Evolutionary conservation across 2,329 filamentous ascomycete genomes (phyloP).

Genomic region (Alternaria angustiovoidea): DNA sequence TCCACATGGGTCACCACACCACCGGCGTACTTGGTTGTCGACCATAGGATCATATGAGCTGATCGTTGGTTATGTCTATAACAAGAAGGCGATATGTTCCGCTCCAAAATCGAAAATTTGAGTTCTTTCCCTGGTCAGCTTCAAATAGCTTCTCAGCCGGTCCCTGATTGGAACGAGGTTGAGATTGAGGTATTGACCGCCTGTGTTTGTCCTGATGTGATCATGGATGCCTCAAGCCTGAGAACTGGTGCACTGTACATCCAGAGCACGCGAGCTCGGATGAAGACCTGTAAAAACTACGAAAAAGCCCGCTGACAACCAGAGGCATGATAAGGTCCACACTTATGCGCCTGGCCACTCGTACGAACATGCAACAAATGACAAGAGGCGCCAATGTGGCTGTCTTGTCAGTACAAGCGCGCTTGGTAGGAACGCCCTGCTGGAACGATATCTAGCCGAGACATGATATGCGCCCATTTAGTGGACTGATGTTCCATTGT

Average conservation of each 20-base stretch:
- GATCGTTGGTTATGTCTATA: neutral
- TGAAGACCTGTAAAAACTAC: neutral
- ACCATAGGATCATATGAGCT: neutral
- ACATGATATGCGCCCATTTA: neutral
- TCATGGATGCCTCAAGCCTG: neutral
- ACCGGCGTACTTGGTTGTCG: neutral
- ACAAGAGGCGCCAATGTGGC: constrained; percentile 7
- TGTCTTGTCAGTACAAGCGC: constrained; percentile 19
- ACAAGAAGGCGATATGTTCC: neutral
- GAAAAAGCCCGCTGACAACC: neutral
- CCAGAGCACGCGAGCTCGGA: neutral
- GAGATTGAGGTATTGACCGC: neutral
- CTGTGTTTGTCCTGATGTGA: neutral
- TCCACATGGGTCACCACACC: neutral
- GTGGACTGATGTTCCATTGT: neutral
- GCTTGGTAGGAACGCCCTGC: constrained; percentile 11
- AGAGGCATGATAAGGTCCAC: neutral
- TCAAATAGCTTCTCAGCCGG: neutral
- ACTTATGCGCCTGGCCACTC: neutral
- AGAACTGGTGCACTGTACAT: too few relatives aligned
- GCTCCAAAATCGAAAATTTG: neutral
- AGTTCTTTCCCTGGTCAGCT: neutral
- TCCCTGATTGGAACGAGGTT: neutral
- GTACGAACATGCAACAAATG: constrained; percentile 2
- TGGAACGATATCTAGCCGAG: neutral